A percentile compares a stretch with the other conserved stretches of the same genome.
phyloP scores from a whole-genome alignment of 176 grass and related monocot species.

The Eragrostis curvula region DNA sequence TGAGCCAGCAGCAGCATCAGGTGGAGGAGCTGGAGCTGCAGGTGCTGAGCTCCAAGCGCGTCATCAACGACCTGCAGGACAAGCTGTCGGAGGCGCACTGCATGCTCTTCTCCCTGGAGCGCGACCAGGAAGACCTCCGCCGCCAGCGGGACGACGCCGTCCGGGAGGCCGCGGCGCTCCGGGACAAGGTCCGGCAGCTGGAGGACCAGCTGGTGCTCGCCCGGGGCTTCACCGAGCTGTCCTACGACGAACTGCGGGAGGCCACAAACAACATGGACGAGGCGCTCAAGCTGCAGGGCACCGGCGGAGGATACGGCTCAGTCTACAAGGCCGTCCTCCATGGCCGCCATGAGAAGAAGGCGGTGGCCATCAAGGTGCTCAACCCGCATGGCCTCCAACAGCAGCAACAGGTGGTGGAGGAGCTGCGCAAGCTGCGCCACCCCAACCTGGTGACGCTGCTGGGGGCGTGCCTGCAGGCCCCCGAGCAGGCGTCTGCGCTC shows the following conservation, averaged over 20 bases:
- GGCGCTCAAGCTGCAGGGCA: neutral
- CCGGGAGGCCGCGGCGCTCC: neutral
- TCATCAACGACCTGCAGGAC: conserved; percentile 14
- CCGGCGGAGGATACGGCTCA: neutral
- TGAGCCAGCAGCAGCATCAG: neutral
- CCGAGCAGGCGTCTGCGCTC: neutral
- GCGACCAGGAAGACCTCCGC: conserved; percentile 10
- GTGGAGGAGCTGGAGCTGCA: neutral
- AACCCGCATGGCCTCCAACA: neutral
- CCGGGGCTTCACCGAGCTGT: neutral
- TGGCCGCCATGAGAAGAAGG: too few relatives aligned
- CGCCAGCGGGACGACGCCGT: conserved; percentile 2
- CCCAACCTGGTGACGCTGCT: conserved; percentile 11
- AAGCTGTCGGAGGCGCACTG: conserved; percentile 26
- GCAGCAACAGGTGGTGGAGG: neutral
- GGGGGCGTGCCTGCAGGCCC: neutral
- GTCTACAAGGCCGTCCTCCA: conserved; percentile 1
- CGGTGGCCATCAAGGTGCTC: conserved; percentile 1
- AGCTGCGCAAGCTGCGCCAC: conserved; percentile 6
- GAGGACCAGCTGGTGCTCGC: neutral
- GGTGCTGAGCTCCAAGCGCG: conserved; percentile 8
- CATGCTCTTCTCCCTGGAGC: conserved; percentile 19
- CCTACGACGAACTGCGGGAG: neutral
- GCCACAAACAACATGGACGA: neutral
- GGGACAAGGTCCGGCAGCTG: neutral